Evolutionary conservation across 148 eudicot species (phyloP).

Genomic region (Polygonum aviculare): DNA sequence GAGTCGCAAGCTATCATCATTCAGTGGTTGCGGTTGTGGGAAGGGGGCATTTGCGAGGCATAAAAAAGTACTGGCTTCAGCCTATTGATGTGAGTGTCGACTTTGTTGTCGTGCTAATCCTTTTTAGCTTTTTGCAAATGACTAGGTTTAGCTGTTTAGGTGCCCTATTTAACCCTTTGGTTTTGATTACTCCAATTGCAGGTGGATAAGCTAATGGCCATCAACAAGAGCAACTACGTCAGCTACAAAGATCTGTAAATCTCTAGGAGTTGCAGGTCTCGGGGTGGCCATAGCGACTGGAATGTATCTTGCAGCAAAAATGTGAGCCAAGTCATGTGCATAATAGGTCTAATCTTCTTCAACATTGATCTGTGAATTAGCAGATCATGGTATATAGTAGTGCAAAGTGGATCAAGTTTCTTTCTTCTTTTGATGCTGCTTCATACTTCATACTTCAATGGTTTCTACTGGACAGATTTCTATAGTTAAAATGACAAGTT

Average conservation of each 20-base stretch:
- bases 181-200: slow-evolving; percentile 20
- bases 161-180: neutral
- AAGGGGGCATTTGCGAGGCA: slow-evolving; percentile 88
- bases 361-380: too few relatives aligned
- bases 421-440: too few relatives aligned
- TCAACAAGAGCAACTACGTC: slow-evolving; percentile 27
- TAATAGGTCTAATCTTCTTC: too few relatives aligned
- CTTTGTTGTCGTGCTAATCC: neutral
- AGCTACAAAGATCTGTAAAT: slow-evolving; percentile 36
- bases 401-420: too few relatives aligned
- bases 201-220: slow-evolving; percentile 53
- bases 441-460: too few relatives aligned
- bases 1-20: slow-evolving; percentile 62
- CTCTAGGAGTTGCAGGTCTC: slow-evolving; percentile 63
- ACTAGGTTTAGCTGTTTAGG: too few relatives aligned
- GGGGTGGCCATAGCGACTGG: slow-evolving; percentile 73
- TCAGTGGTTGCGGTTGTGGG: slow-evolving; percentile 98
- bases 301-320: slow-evolving; percentile 56
- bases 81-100: slow-evolving; percentile 64
- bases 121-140: neutral
- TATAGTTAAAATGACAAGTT: too few relatives aligned
- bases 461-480: too few relatives aligned
- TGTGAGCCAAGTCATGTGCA: slow-evolving; percentile 22
- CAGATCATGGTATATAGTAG: too few relatives aligned
- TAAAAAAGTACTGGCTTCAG: slow-evolving; percentile 71